Base-by-base conservation (phyloP, 352 stramenopile species). In the Globisporangium splendens region DNA sequence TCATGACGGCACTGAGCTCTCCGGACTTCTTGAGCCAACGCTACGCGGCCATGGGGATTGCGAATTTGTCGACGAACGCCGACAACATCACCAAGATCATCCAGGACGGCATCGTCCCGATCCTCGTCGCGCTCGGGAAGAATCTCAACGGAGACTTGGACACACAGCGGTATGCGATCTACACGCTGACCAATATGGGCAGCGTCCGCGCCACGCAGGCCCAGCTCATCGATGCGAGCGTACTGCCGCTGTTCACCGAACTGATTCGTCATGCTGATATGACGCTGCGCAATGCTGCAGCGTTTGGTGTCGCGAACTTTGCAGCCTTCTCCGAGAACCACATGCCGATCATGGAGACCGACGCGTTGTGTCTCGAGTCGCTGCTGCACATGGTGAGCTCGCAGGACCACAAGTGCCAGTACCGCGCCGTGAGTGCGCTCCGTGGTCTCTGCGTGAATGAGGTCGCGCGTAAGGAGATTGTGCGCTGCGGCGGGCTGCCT, bases 41-140 rank as follows among this genome's bases (percentile, higher is more conserved):
- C 21, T 99, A 97, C 73, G 91, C 93, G 15, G 89, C 89, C 22
- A 98, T 99, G 95, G 92, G 92, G 17, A 79, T 98, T 24, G 94
- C 93, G 2, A 99, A 99, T 62, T 68, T 99, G 17, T 96, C 95
- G 13, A 96, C 91, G 5, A 97, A 98, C 66, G 64, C 83, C 3
- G 78, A 83, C 38, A 98, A 98, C 65, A 77, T 94, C 58, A 75
- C 82, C 28, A 96, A 96, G 55, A 92, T 98, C 33, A 68, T 93
- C 1, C 82, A 97, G 46, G 91, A 98, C 62, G 93, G 92, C 21
- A 73, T 93, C 2, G 71, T 98, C 0, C 87, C 85, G 41, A 77
- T 86, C 44, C 79, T 98, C 10, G 81, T 98, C 5, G 79, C 79
- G 0, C 77, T 98, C 2, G 88, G 83, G 3, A 70, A 86, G 39